A percentile compares a stretch with the other conserved stretches of the same genome.
Evolutionary conservation across 345 rosid genomes (phyloP).

Genomic region (Camelina hispida): DNA sequence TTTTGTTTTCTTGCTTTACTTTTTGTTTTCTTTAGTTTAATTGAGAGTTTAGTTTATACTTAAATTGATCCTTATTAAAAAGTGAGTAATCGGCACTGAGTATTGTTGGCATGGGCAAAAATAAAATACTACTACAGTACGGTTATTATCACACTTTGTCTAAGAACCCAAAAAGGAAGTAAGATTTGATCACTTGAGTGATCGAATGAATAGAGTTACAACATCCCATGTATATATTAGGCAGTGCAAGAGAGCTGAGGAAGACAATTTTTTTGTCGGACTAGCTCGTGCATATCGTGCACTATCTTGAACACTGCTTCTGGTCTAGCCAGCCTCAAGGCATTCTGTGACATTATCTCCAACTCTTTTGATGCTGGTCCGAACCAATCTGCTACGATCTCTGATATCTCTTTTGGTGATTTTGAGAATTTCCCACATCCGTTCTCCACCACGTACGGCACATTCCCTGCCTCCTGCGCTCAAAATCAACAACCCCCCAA

Average conservation of each 20-base stretch:
- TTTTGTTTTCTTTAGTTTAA: too few relatives aligned
- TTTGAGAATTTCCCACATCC: conserved; percentile 92
- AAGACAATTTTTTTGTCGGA: conserved; percentile 64
- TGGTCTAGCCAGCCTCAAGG: conserved; percentile 87
- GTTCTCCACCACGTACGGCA: conserved; percentile 88
- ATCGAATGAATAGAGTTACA: conserved; percentile 36
- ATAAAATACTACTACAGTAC: neutral
- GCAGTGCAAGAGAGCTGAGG: conserved; percentile 67
- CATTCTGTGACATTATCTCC: conserved; percentile 82
- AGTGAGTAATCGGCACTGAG: neutral
- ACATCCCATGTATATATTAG: conserved; percentile 11
- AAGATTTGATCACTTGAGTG: neutral
- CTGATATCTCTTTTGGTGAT: conserved; percentile 87
- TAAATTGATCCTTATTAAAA: too few relatives aligned
- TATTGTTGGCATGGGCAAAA: conserved; percentile 16
- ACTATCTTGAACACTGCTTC: conserved; percentile 96
- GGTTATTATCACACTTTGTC: conserved; percentile 16
- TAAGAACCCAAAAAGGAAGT: conserved; percentile 11
- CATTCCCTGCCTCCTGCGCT: conserved; percentile 93
- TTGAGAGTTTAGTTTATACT: neutral
- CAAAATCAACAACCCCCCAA: neutral
- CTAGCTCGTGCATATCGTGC: conserved; percentile 91
- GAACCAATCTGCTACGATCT: conserved; percentile 82
- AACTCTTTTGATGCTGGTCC: conserved; percentile 83
- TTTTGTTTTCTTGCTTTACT: too few relatives aligned